Evolutionary conservation across 2,329 filamentous ascomycete genomes (phyloP), one percentile per base, ranked within the genome.

Genomic region (Penicillium sp.): DNA sequence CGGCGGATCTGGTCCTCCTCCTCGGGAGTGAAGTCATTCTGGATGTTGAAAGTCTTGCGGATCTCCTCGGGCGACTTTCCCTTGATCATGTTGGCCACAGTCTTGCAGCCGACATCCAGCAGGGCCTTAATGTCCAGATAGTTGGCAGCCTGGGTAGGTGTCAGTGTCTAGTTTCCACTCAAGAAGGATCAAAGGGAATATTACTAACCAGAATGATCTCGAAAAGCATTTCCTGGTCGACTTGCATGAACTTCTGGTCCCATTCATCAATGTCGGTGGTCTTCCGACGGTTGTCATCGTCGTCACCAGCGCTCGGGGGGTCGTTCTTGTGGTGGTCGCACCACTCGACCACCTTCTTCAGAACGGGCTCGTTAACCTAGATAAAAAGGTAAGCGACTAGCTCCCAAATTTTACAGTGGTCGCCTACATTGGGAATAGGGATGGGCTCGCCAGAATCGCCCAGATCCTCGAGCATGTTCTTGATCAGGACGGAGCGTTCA

Each of bases 171-270:
- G 25, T 27, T 27, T n/a, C 10, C 25, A n/a, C 25, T 27, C 25
- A 27, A n/a, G 25, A n/a, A 27, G 14, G 10, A 9, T 13, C 25
- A 23, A n/a, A 7, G 25, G 14, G 53, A 39, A n/a, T 10, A 13
- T 11, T 23, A 76, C 84, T 43, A 78, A 93, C 88, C 17, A 98
- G 78, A 57, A 98, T 98, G 62, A 98, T 97, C 75, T 98, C 93
- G 56, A 98, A 98, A 2, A 98, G 80, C 93, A 98, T 97, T 72
- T 98, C 93, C 65, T 98, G 93, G 67, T 98, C 93, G 13, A 98
- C 93, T 71, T 97, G 91, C 93, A 98, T 97, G 70, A 97, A 98
- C 73, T 98, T 98, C 70, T 97, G 91, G 59, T 98, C 93, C 93
- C 93, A 98, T 71, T 98, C 93, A 45, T 97, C 93, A 53, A 98